phyloP scores from a whole-genome alignment of 345 rosid species.

The Streptanthus diversifolius region DNA sequence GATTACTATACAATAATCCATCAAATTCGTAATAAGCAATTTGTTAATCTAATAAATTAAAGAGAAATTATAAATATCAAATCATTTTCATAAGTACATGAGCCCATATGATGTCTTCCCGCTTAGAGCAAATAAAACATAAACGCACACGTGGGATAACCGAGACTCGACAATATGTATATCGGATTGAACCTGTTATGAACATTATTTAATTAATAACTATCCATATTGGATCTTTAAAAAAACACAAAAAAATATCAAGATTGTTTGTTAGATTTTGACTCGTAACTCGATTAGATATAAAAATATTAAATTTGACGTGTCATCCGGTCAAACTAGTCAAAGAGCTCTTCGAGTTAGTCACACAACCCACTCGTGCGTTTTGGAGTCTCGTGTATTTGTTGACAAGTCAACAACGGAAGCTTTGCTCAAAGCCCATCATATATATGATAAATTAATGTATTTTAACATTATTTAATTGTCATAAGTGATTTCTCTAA shows the following conservation, averaged over 20 bases:
- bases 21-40: not conserved
- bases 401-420: conserved; percentile 33
- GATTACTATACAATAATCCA: not conserved
- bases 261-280: conserved; percentile 17
- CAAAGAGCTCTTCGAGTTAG: conserved; percentile 23
- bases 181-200: not conserved
- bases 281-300: conserved; percentile 5
- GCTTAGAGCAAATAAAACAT: not conserved
- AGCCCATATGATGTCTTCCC: not conserved
- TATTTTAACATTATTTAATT: conserved; percentile 21
- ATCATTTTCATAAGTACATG: not conserved
- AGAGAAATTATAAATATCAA: not conserved
- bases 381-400: conserved; percentile 16
- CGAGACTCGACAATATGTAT: not conserved
- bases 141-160: not conserved
- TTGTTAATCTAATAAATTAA: too few species aligned
- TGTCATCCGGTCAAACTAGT: conserved; percentile 19
- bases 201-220: not conserved
- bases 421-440: conserved; percentile 20
- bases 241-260: not conserved
- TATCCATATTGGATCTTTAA: conserved; percentile 3
- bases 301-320: not conserved
- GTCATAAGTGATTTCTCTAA: not conserved
- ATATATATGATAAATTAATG: not conserved
- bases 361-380: conserved; percentile 35